A percentile compares a stretch with the other conserved stretches of the same genome.
Conservation (phyloP, 805 yeast genomes). For the Candida anglica region DNA sequence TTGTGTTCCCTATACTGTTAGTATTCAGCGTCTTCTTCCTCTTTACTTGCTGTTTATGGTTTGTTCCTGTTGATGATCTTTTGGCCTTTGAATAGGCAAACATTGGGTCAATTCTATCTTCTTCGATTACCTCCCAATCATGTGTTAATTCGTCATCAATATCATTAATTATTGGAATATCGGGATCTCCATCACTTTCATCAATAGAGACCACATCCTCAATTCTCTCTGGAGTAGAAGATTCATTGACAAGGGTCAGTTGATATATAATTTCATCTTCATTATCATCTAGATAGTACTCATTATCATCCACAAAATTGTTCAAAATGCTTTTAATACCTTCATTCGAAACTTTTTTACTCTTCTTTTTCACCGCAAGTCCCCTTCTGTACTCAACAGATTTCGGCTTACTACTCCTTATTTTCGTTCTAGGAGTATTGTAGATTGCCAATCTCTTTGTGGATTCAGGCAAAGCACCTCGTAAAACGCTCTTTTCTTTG, state of each 20-base stretch:
- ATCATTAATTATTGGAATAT: neutral
- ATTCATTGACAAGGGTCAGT: conserved; percentile 6
- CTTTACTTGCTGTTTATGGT: too few species aligned
- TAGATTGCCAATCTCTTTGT: conserved; percentile 28
- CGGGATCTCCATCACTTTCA: conserved; percentile 2
- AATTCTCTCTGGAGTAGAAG: neutral
- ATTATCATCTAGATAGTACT: too few species aligned
- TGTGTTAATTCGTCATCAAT: neutral
- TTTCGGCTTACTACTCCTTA: neutral
- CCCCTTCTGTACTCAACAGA: conserved; percentile 27
- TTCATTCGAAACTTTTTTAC: neutral
- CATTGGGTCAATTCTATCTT: conserved; percentile 14
- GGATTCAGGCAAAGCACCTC: conserved; percentile 39
- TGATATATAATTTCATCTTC: too few species aligned
- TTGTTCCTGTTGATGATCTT: too few species aligned
- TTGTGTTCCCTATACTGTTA: too few species aligned
- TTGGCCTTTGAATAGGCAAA: conserved; percentile 6
- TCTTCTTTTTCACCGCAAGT: conserved; percentile 27
- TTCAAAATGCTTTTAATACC: too few species aligned
- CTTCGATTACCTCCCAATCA: conserved; percentile 12
- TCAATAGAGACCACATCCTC: conserved; percentile 4
- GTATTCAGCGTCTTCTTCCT: too few species aligned
- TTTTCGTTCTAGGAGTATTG: conserved; percentile 7
- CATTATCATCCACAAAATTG: conserved; percentile 18
- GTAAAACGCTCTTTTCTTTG: conserved; percentile 26